phyloP scores from a whole-genome alignment of 768 basidiomycete genomes.

The Symmetrospora coprosmae region DNA sequence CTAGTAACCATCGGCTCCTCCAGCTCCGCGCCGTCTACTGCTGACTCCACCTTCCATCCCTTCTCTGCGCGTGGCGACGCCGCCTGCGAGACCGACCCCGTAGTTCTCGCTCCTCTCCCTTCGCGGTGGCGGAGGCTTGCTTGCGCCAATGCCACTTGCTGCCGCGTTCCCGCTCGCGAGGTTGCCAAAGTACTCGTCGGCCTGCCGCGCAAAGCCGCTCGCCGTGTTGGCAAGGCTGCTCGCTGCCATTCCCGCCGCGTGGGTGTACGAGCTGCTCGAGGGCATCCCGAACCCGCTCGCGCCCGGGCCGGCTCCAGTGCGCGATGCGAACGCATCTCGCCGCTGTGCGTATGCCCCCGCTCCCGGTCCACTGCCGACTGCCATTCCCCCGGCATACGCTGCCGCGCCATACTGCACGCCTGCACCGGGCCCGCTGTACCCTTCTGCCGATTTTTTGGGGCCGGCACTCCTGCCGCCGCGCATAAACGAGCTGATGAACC shows the following conservation, averaged over 20 bases:
- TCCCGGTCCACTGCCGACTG: too few species aligned
- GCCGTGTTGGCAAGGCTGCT: too few species aligned
- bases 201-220: constrained; percentile 16
- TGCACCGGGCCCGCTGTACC: constrained; percentile 10
- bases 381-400: neutral
- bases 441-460: constrained; percentile 24
- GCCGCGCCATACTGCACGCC: constrained; percentile 6
- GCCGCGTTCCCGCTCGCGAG: neutral
- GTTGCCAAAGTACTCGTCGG: constrained; percentile 13
- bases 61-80: neutral
- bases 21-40: constrained; percentile 18
- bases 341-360: constrained; percentile 16
- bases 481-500: constrained; percentile 38
- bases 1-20: constrained; percentile 9
- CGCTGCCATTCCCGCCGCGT: too few species aligned
- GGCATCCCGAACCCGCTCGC: too few species aligned
- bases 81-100: constrained; percentile 3
- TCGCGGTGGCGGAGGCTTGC: neutral
- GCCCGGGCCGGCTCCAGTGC: neutral
- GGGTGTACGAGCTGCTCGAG: too few species aligned
- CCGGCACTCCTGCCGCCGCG: constrained; percentile 43
- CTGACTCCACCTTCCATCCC: neutral
- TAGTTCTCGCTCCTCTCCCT: neutral
- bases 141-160: neutral
- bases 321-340: constrained; percentile 12